Evolutionary conservation across 2,329 filamentous ascomycete genomes (phyloP), one percentile per base, ranked within the genome.

Genomic region (Tolypocladium paradoxum): DNA sequence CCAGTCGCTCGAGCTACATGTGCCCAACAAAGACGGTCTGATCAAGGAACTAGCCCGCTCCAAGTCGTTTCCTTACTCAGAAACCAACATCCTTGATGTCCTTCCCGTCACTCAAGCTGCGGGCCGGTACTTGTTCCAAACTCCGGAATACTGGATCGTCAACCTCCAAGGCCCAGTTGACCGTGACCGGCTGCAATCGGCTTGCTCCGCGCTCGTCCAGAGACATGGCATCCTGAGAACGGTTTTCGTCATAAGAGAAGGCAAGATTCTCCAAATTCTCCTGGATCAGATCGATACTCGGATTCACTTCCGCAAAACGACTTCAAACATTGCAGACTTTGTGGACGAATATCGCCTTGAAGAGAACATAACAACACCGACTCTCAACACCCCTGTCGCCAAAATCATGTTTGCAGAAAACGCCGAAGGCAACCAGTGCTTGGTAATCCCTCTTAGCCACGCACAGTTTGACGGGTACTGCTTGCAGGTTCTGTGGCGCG

Each of bases 141-240:
- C 53, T 3, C 53, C 53, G 5, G 53, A 55, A 14, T 55, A 55
- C 18, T 55, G 53, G 53, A 43, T 48, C 48, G 12, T 55, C 20
- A 52, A 55, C 35, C 35, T 55, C 11, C 27, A 24, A 20, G 53
- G 50, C 11, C 12, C 36, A 12, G 24, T 55, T 4, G 11, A 52
- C 29, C 31, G n/a, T 11, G 46, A 49, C 8, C 31, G 38, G 11
- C 50, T 55, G 14, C 50, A 55, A 18, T 1, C 9, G 3, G 53
- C 53, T 6, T 55, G 53, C 36, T 34, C 38, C 4, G 2, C 66
- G 71, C 6, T 71, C 69, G 3, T 81, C 4, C 29, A 31, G 12
- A 51, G 53, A 40, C 53, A 83, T 60, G 82, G 84, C 54, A 81
- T 85, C 24, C 67, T 85, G 2, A 76, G 82, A 8, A 84, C 82